phyloP scores from a whole-genome alignment of 2,329 filamentous ascomycete genomes.

The Aspergillus japonicus region DNA sequence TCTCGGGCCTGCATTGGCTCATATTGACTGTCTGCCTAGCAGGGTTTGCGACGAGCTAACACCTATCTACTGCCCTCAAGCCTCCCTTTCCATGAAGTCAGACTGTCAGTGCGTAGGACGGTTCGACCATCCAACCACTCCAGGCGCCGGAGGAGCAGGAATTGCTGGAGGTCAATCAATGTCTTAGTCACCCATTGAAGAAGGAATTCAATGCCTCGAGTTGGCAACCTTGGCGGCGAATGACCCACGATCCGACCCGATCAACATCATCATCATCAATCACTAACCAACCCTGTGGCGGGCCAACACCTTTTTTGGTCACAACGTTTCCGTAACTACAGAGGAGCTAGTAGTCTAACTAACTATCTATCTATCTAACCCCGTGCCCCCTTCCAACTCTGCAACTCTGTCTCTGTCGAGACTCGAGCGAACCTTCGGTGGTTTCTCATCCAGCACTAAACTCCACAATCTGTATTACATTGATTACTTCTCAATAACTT shows the following conservation, averaged over 20 bases:
- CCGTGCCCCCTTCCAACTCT: constrained; percentile 9
- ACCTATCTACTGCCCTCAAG: neutral
- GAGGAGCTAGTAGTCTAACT: no score
- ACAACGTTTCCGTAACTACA: no score
- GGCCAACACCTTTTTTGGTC: no score
- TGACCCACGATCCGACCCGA: constrained; percentile 19
- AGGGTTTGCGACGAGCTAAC: neutral
- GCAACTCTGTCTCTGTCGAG: neutral
- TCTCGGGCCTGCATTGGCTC: neutral
- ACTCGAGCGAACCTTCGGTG: no score
- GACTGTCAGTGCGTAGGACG: neutral
- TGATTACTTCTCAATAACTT: neutral
- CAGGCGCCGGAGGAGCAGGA: neutral
- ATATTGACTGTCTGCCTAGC: neutral
- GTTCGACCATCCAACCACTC: neutral
- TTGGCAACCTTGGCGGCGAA: neutral
- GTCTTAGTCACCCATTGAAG: constrained; percentile 3
- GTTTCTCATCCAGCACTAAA: neutral
- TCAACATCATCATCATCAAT: neutral
- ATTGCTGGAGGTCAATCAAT: neutral
- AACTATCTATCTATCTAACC: no score
- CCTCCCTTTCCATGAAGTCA: no score
- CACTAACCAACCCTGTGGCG: no score
- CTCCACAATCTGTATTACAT: constrained; percentile 1
- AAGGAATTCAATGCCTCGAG: constrained; percentile 1